Evolutionary conservation across 2,329 filamentous ascomycete species (phyloP).

Genomic region (Aspergillus niger): DNA sequence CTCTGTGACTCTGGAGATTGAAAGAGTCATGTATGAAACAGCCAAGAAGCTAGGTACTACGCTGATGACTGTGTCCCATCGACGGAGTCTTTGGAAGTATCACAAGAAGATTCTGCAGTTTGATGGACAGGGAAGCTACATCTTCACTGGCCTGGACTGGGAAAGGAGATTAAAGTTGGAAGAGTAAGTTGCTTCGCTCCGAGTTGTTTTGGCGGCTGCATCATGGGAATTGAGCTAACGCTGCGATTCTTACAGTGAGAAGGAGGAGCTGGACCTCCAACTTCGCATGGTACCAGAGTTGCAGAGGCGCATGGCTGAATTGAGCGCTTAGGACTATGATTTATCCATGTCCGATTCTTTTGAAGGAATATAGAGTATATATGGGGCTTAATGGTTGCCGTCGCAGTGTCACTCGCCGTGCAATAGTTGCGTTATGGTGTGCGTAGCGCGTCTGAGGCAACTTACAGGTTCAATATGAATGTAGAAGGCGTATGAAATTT

Average conservation of each 20-base stretch:
- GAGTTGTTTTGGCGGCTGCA: not conserved
- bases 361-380: not conserved
- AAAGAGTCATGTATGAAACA: conserved; percentile 95
- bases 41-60: conserved; percentile 91
- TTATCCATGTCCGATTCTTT: not conserved
- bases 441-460: not conserved
- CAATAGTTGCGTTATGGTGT: not conserved
- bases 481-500: not conserved
- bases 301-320: conserved; percentile 78
- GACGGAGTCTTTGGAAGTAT: conserved; percentile 93
- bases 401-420: not conserved
- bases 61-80: conserved; percentile 93
- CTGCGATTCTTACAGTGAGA: conserved; percentile 60
- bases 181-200: conserved; percentile 59
- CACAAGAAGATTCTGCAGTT: conserved; percentile 94
- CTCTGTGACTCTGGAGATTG: conserved; percentile 90
- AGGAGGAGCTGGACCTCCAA: conserved; percentile 86
- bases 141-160: conserved; percentile 88
- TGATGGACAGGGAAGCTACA: conserved; percentile 86
- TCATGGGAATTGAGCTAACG: not conserved
- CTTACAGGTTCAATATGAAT: not conserved
- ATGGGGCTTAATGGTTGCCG: not conserved
- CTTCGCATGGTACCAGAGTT: conserved; percentile 84
- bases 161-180: conserved; percentile 82
- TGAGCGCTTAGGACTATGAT: conserved; percentile 54